These are phyloP conservation scores for Hypoxylon rickii DNA, from an alignment of 495 filamentous ascomycete species.

Conservation along the genomic window DNA sequence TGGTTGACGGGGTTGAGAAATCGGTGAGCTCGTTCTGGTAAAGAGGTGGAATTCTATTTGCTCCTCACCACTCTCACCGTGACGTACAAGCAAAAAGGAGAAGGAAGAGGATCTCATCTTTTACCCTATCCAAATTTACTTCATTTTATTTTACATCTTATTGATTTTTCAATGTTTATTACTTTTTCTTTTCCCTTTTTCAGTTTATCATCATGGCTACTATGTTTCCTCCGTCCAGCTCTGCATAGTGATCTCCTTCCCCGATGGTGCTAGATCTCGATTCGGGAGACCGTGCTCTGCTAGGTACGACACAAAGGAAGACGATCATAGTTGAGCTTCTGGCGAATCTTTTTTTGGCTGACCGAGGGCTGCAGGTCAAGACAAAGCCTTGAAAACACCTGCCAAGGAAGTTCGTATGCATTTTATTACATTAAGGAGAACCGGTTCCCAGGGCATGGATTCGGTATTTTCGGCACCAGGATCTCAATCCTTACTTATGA, in stretches of 20 bases:
- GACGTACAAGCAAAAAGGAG: slow-evolving; percentile 1
- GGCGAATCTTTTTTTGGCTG: slow-evolving; percentile 32
- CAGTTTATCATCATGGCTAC: no score
- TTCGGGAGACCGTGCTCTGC: slow-evolving; percentile 15
- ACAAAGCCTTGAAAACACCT: slow-evolving; percentile 17
- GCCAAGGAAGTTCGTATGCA: slow-evolving; percentile 20
- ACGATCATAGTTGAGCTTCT: slow-evolving; percentile 12
- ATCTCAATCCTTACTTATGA: slow-evolving; percentile 32
- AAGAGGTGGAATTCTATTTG: slow-evolving; percentile 27
- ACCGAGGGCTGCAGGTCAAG: slow-evolving; percentile 30
- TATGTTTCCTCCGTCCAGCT: no score
- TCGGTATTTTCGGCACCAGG: slow-evolving; percentile 36
- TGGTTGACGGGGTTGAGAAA: slow-evolving; percentile 3
- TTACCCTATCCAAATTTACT: no score
- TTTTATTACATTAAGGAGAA: slow-evolving; percentile 30
- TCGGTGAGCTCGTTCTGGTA: slow-evolving; percentile 33
- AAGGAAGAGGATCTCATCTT: not conserved
- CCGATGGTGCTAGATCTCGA: slow-evolving; percentile 20
- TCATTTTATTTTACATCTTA: slow-evolving; percentile 7
- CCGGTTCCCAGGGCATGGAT: slow-evolving; percentile 33
- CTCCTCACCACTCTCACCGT: slow-evolving; percentile 20
- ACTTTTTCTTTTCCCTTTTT: not conserved
- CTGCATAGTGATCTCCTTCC: not conserved
- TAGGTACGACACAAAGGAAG: slow-evolving; percentile 23
- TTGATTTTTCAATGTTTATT: not conserved